These are phyloP conservation scores for Talaromyces sp. DNA, from an alignment of 2,329 filamentous ascomycete species.

Conservation along the genomic window DNA sequence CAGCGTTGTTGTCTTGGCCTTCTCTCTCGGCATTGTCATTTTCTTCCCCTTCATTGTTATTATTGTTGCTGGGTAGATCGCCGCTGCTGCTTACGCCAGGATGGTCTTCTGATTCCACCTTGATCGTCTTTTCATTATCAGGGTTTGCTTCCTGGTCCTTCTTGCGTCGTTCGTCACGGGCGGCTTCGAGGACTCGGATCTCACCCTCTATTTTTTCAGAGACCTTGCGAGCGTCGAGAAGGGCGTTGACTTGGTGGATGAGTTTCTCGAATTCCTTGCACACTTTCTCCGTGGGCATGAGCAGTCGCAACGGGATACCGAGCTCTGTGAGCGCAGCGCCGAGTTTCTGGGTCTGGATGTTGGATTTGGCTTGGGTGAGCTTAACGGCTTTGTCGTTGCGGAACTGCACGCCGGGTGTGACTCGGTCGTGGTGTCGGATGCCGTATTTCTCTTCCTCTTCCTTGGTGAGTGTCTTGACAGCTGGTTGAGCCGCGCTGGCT, in stretches of 20 bases:
- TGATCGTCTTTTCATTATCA: slow-evolving; percentile 26
- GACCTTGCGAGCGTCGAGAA: slow-evolving; percentile 44
- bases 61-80: not conserved
- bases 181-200: slow-evolving; percentile 42
- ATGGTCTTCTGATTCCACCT: slow-evolving; percentile 28
- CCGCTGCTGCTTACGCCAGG: not conserved
- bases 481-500: slow-evolving; percentile 36
- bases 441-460: slow-evolving; percentile 77
- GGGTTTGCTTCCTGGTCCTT: slow-evolving; percentile 23
- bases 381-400: slow-evolving; percentile 58
- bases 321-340: slow-evolving; percentile 43
- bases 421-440: slow-evolving; percentile 76
- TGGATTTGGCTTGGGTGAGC: slow-evolving; percentile 46
- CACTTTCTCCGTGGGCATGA: slow-evolving; percentile 47
- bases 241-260: slow-evolving; percentile 41
- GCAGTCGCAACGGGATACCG: slow-evolving; percentile 40
- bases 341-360: slow-evolving; percentile 46
- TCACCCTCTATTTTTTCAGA: slow-evolving; percentile 44
- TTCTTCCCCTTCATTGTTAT: not conserved
- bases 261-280: slow-evolving; percentile 46
- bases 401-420: slow-evolving; percentile 83
- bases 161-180: slow-evolving; percentile 34
- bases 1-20: not conserved
- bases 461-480: slow-evolving; percentile 65
- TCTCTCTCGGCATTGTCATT: not conserved